Conservation (phyloP, 2,329 filamentous ascomycete species). For the Beauveria sp. region DNA sequence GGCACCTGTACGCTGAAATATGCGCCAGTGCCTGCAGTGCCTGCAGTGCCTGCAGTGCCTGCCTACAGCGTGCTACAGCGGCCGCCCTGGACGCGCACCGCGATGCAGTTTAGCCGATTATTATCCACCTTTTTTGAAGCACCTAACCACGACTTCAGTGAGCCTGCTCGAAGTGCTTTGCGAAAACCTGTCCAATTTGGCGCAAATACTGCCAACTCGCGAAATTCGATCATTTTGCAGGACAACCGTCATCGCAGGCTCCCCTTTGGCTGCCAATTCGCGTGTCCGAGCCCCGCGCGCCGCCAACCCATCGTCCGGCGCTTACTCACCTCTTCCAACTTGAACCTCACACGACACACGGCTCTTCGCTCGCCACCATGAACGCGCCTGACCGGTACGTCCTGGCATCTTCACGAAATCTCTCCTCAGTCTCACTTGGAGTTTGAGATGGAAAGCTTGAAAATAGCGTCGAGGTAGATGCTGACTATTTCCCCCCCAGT, state of each 20-base stretch:
- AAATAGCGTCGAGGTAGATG: neutral
- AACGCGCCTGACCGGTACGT: conserved; percentile 51
- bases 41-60: no score
- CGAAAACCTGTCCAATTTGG: neutral
- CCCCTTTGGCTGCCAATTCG: neutral
- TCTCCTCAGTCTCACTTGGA: neutral
- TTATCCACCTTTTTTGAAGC: conserved; percentile 3
- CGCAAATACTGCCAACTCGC: neutral
- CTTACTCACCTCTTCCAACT: neutral
- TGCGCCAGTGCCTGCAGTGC: no score
- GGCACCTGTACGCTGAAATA: no score
- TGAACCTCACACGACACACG: neutral
- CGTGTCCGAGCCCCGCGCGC: neutral
- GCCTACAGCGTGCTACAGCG: no score
- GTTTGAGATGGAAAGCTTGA: neutral
- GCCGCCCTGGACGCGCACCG: neutral
- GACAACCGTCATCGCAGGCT: neutral
- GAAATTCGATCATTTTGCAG: neutral
- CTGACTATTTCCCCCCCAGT: conserved; percentile 38
- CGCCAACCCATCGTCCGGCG: neutral
- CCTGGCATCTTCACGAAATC: neutral
- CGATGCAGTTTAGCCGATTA: conserved; percentile 6
- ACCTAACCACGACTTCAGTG: neutral
- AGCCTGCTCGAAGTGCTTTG: neutral
- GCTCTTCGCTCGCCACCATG: conserved; percentile 27